phyloP scores from a whole-genome alignment of 2,329 filamentous ascomycete genomes.

The Paraconiothyrium brasiliense region DNA sequence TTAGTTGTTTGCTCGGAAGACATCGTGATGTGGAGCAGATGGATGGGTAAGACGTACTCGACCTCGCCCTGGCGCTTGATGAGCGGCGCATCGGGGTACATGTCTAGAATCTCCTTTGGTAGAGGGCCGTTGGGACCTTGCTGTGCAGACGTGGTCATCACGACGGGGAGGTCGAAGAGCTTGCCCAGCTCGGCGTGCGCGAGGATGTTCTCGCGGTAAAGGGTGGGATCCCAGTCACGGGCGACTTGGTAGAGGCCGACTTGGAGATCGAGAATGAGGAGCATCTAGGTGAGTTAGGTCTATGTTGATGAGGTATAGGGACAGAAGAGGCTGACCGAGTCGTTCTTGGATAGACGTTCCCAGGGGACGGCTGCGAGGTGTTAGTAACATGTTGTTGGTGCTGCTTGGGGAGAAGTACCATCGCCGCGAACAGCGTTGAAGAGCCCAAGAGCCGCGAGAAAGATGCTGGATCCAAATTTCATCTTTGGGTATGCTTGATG shows the following conservation, averaged over 20 bases:
- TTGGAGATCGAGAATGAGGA: constrained; percentile 69
- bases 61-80: constrained; percentile 76
- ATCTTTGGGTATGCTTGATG: constrained; percentile 31
- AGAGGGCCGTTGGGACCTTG: constrained; percentile 75
- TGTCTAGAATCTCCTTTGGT: constrained; percentile 72
- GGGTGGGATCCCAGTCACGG: constrained; percentile 71
- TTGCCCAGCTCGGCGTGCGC: constrained; percentile 73
- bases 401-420: constrained; percentile 26
- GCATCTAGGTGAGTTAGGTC: constrained; percentile 48
- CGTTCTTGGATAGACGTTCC: constrained; percentile 55
- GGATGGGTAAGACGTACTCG: constrained; percentile 52
- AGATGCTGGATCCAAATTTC: constrained; percentile 42
- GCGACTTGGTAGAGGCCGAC: constrained; percentile 68
- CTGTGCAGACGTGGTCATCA: constrained; percentile 76
- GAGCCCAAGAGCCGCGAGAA: constrained; percentile 39
- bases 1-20: constrained; percentile 14
- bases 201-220: constrained; percentile 73
- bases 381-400: constrained; percentile 24
- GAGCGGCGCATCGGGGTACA: constrained; percentile 73
- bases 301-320: constrained; percentile 6
- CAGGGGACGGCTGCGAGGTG: constrained; percentile 45
- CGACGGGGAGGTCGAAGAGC: constrained; percentile 72
- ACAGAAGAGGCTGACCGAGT: constrained; percentile 40
- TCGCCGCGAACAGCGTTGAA: constrained; percentile 42
- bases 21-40: not conserved